Base-by-base conservation (phyloP, 352 stramenopile species). In the Pythium phragmiticola region DNA sequence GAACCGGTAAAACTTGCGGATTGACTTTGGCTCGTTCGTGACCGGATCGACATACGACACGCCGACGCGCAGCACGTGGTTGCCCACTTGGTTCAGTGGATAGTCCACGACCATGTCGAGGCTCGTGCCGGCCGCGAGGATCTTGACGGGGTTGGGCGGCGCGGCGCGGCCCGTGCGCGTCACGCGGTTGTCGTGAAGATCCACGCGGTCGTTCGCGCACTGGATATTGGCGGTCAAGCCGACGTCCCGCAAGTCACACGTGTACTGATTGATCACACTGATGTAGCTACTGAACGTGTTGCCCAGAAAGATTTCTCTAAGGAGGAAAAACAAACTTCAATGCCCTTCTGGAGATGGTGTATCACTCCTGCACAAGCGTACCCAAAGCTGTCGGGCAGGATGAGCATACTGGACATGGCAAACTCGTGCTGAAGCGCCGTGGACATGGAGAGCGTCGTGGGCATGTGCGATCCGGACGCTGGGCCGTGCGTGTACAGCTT, bases 271-370 rank as follows among this genome's bases (percentile, higher is more conserved):
- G 56, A 97, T 92, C 19, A 97, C 89, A 59, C 81, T 94, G 71
- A 97, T 96, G 74, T 97, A 97, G 72, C 88, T 96, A 74, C 86
- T 95, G 65, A 97, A 97, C 21, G 84, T 95, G 74, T 97, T 95
- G 65, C 90, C 90, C 52, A 96, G 72, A 63, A 96, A 97, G 51
- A 97, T 97, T 68, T 96, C 90, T 30, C 87, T 95, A 54, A 13
- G 11, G 7, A 14, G 34, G 7, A 0, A 39, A 2, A 39, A 6
- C 4, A 13, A 39, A 39, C 34, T 9, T 39, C 34, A 39, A 39
- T 13, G 11, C 3, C 34, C 7, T 39, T 13, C 7, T 13, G 34
- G 34, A 9, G 11, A 11, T 11, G 34, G 34, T 13, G 2, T 13
- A 1, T 13, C 34, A 13, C 34, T 13, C 7, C 1, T 39, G 34